Evolutionary conservation across 306 rosid species (phyloP).

Genomic region (Acacia acuminata): DNA sequence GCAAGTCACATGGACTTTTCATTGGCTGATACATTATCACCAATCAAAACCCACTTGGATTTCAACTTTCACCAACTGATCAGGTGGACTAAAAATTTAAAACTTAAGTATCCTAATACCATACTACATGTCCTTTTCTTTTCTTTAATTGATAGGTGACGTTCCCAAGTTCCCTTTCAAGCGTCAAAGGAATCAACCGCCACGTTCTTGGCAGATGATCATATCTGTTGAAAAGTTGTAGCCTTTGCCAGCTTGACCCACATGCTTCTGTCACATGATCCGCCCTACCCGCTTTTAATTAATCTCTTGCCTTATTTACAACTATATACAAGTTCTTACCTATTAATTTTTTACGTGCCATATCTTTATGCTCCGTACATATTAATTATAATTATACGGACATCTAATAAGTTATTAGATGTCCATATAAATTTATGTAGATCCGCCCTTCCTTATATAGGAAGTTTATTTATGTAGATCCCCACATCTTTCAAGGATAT

Average conservation of each 20-base stretch:
- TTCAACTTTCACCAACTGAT: neutral
- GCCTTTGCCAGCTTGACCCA: slow-evolving; percentile 57
- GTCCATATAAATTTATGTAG: too few relatives aligned
- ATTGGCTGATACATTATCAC: slow-evolving; percentile 3
- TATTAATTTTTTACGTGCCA: too few relatives aligned
- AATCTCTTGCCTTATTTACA: slow-evolving; percentile 31
- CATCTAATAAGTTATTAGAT: too few relatives aligned
- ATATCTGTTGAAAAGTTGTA: slow-evolving; percentile 37
- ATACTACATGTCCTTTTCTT: neutral
- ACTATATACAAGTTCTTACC: neutral
- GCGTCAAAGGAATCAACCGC: slow-evolving; percentile 48
- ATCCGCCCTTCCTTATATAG: neutral
- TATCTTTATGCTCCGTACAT: too few relatives aligned
- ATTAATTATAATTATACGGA: neutral
- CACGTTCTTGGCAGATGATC: slow-evolving; percentile 47
- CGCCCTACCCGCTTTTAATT: slow-evolving; percentile 59
- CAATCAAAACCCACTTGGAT: slow-evolving; percentile 27
- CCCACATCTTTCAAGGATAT: neutral
- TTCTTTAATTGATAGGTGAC: slow-evolving; percentile 36
- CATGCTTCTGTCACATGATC: slow-evolving; percentile 78
- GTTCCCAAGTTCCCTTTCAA: slow-evolving; percentile 37
- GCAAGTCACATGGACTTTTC: slow-evolving; percentile 29
- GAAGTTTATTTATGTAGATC: neutral
- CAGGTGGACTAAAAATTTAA: too few relatives aligned
- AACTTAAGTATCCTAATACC: too few relatives aligned